Conservation (phyloP, 805 yeast species). For the Candida tibetensis region DNA sequence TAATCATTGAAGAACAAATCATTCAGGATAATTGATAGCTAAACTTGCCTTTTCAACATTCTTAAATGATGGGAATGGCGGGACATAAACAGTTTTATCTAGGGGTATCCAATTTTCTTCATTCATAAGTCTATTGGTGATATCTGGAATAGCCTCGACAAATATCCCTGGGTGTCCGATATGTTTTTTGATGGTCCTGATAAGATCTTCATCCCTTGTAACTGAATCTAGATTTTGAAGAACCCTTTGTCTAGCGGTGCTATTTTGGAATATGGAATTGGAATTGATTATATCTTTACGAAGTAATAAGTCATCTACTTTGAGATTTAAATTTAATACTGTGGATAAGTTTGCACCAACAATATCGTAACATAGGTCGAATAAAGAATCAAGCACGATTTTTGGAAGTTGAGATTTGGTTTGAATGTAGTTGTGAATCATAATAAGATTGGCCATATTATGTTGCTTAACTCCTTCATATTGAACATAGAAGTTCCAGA, state of each 20-base stretch:
- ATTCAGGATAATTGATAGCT: slow-evolving; percentile 40
- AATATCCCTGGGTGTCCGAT: slow-evolving; percentile 34
- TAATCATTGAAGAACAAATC: slow-evolving; percentile 1
- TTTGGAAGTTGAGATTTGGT: slow-evolving; percentile 48
- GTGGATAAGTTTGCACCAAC: slow-evolving; percentile 22
- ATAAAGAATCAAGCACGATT: slow-evolving; percentile 42
- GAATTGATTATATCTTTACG: slow-evolving; percentile 21
- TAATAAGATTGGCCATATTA: slow-evolving; percentile 44
- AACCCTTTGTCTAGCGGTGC: slow-evolving; percentile 21
- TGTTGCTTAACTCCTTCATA: slow-evolving; percentile 44
- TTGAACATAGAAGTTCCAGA: slow-evolving; percentile 58
- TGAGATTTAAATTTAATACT: slow-evolving; percentile 14
- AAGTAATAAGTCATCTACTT: slow-evolving; percentile 17
- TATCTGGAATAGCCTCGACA: slow-evolving; percentile 33
- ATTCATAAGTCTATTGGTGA: slow-evolving; percentile 25
- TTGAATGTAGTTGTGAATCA: slow-evolving; percentile 46
- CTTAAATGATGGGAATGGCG: slow-evolving; percentile 53
- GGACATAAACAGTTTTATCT: slow-evolving; percentile 17
- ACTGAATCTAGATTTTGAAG: slow-evolving; percentile 5
- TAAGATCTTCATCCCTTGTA: slow-evolving; percentile 20
- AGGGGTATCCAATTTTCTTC: slow-evolving; percentile 21
- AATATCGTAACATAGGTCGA: slow-evolving; percentile 24
- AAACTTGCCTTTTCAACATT: slow-evolving; percentile 62
- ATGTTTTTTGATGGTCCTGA: slow-evolving; percentile 20
- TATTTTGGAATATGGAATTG: slow-evolving; percentile 26